These are phyloP conservation scores for Peterozyma toletana DNA, from an alignment of 805 yeast species.

Conservation along the genomic window DNA sequence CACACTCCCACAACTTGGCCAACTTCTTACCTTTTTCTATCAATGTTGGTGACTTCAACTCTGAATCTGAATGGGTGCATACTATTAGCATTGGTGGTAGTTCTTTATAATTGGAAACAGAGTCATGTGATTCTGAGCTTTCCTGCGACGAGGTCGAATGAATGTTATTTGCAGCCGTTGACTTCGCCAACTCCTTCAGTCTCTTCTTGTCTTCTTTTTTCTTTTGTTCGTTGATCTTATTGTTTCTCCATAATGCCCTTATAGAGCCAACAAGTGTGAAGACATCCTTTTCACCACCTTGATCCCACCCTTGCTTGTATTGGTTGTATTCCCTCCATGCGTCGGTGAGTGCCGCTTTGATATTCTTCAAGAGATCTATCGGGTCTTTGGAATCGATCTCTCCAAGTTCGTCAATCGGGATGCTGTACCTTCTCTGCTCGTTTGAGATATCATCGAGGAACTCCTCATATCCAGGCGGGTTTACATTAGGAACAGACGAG, in stretches of 20 bases:
- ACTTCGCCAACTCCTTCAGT: not conserved
- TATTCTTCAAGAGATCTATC: slow-evolving; percentile 32
- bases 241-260: slow-evolving; percentile 49
- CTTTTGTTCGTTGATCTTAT: slow-evolving; percentile 3
- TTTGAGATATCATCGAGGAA: slow-evolving; percentile 3
- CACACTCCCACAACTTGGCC: slow-evolving; percentile 57
- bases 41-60: slow-evolving; percentile 51
- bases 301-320: slow-evolving; percentile 49
- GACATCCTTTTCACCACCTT: slow-evolving; percentile 62
- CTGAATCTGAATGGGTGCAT: slow-evolving; percentile 55
- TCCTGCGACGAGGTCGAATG: slow-evolving; percentile 7
- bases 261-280: slow-evolving; percentile 53
- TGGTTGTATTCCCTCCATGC: slow-evolving; percentile 67
- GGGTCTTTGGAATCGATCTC: slow-evolving; percentile 16
- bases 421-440: slow-evolving; percentile 12
- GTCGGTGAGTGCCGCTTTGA: slow-evolving; percentile 52
- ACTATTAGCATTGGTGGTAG: slow-evolving; percentile 63
- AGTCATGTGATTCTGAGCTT: not conserved
- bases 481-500: slow-evolving; percentile 56
- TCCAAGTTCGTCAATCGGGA: slow-evolving; percentile 19
- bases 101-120: not conserved
- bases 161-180: not conserved
- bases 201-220: not conserved
- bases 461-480: slow-evolving; percentile 53
- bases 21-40: slow-evolving; percentile 50